phyloP scores from a whole-genome alignment of 495 filamentous ascomycete genomes.

The Penicillium odoratum region DNA sequence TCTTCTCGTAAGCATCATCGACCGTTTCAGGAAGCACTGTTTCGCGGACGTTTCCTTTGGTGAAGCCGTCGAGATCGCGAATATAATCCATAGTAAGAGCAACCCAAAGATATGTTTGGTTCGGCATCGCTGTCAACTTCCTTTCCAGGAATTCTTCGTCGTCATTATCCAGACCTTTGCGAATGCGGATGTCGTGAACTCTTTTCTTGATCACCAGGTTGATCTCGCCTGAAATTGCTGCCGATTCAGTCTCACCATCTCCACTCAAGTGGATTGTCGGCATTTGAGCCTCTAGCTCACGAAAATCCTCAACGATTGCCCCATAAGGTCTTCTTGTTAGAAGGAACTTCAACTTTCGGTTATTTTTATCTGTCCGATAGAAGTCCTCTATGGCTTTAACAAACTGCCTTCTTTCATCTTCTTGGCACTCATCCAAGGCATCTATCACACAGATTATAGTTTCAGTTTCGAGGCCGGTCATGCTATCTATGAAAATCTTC shows the following conservation, averaged over 20 bases:
- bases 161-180: neutral
- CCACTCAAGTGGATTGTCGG: constrained; percentile 39
- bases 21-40: constrained; percentile 35
- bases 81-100: constrained; percentile 38
- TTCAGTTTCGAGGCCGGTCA: constrained; percentile 18
- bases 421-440: constrained; percentile 44
- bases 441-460: constrained; percentile 39
- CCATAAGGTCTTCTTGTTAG: constrained; percentile 9
- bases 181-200: constrained; percentile 22
- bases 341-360: constrained; percentile 6
- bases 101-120: constrained; percentile 50
- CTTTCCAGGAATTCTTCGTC: constrained; percentile 20
- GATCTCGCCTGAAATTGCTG: constrained; percentile 42
- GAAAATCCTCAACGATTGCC: constrained; percentile 25
- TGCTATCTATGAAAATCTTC: constrained; percentile 12
- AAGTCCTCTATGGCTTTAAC: constrained; percentile 19
- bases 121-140: constrained; percentile 20
- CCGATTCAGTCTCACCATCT: constrained; percentile 29
- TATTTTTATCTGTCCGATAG: neutral
- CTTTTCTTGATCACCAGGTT: constrained; percentile 35
- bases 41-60: constrained; percentile 3
- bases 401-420: constrained; percentile 11
- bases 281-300: constrained; percentile 8
- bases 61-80: constrained; percentile 16
- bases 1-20: constrained; percentile 42